Base-by-base conservation (phyloP, 257 asterid genomes). In the Plantago elongata region DNA sequence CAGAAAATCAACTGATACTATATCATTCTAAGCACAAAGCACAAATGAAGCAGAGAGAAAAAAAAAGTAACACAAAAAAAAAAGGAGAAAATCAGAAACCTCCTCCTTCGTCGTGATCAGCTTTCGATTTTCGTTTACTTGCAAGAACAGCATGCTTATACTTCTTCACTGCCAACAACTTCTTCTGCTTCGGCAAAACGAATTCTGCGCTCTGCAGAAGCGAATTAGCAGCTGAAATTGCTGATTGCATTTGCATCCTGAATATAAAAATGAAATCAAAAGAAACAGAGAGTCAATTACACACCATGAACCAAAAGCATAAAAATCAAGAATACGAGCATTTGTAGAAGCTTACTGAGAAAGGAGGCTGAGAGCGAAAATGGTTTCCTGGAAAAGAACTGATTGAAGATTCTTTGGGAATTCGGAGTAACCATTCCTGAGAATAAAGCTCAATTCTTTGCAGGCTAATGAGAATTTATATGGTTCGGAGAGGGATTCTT, bases 111-210 rank as follows among this genome's bases (percentile, higher is more conserved):
- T 66, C 74, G 30, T 71, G 72, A 54, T 66, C 84, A 52, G 69
- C 74, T 70, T 81, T 89, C 65, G 73, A 49, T 61, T 78, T 81
- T 76, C 97, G 78, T 80, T 89, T 91, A 43, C 70, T 65, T 1
- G 84, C 72, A 67, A 92, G 87, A 68, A 84, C 75, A 7, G 96
- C 97, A 46, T 78, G 95, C 73, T 83, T 92, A 69, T 72, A 68
- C 72, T 74, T 95, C 54, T 62, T 69, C 27, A 81, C 81, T 15
- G 91, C 97, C 82, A 72, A 57, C 11, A 73, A 73, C 72, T 79
- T 75, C 78, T 81, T 91, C 62, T 84, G 95, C 66, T 88, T 91
- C 14, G 95, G 97, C 68, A 91, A 73, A 65, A 79, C 81, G 62
- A 67, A 81, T 64, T 91, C 95, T 57, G 86, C 89, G 45, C 85